Conservation (phyloP, 805 yeast species). For the Blastobotrys robertii region DNA sequence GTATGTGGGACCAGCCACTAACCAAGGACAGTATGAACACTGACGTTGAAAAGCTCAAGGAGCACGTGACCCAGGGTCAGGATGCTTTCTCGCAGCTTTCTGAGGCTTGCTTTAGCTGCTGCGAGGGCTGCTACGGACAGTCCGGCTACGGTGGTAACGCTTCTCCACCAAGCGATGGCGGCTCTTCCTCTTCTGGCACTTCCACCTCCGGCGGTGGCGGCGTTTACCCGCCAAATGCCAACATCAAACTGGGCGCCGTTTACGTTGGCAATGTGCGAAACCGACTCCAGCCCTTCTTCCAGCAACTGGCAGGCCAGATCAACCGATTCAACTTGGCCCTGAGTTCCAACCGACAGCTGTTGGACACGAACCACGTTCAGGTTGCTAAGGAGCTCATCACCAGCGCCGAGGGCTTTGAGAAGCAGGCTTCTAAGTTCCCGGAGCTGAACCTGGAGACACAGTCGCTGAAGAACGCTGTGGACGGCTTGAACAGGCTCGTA, state of each 20-base stretch:
- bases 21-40: too few relatives aligned
- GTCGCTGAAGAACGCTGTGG: background rate
- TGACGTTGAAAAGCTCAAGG: too few relatives aligned
- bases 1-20: too few relatives aligned
- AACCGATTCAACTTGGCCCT: background rate
- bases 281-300: too few relatives aligned
- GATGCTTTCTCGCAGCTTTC: conserved; percentile 8
- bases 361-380: background rate
- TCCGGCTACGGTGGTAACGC: conserved; percentile 1
- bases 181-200: too few relatives aligned
- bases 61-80: background rate
- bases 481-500: background rate
- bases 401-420: background rate
- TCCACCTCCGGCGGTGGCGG: background rate
- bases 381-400: background rate
- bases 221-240: background rate
- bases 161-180: background rate
- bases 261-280: too few relatives aligned
- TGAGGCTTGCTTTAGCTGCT: conserved; percentile 6
- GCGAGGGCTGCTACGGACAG: background rate
- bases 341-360: background rate
- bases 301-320: background rate
- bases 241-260: background rate
- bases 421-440: background rate
- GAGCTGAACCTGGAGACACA: background rate